Evolutionary conservation across 768 basidiomycete species (phyloP), one percentile per base, ranked within the genome.

Genomic region (Tylopilus intermedius): DNA sequence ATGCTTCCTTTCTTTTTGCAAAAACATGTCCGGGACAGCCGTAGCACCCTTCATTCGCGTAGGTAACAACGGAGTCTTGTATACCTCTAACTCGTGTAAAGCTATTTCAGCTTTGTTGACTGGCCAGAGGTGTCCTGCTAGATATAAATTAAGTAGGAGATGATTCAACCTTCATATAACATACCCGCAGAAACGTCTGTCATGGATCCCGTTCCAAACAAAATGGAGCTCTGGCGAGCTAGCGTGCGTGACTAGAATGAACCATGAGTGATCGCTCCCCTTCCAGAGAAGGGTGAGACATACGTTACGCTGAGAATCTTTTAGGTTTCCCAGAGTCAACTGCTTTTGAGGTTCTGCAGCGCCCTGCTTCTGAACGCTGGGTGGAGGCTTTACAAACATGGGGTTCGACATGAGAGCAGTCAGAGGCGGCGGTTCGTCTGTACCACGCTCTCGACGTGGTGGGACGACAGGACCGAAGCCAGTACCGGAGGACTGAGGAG

Each of bases 11-110:
- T 73, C 73, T 55, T 72, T 75, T 6, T 81, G 74, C 56, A 80
- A 74, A 70, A 89, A 88, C 70, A 87, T 78, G 54, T 85, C 82
- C 6, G 84, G 81, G 38, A 78, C 70, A 4, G 69, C 69, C 5
- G 72, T 65, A 7, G 76, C 67, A 24, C 60, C 74, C 63, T 60
- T 76, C 56, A 60, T 66, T 18, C 76, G 76, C n/a, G 84, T 82
- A 10, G 88, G 86, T 14, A 89, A 60, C 42, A 90, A 76, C 6
- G 88, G 88, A 1, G 86, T 90, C 70, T 84, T 86, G 73, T 89
- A 90, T 29, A 86, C 76, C 57, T 90, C 87, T 42, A 88, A 71
- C 59, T 86, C 83, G 40, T 84, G 82, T 5, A 90, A 73, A 14
- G 83, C 83, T 53, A 77, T 76, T 69, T 88, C 84, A 18, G 86